phyloP scores from a whole-genome alignment of 2,329 filamentous ascomycete genomes.

The Venturia carpophila region DNA sequence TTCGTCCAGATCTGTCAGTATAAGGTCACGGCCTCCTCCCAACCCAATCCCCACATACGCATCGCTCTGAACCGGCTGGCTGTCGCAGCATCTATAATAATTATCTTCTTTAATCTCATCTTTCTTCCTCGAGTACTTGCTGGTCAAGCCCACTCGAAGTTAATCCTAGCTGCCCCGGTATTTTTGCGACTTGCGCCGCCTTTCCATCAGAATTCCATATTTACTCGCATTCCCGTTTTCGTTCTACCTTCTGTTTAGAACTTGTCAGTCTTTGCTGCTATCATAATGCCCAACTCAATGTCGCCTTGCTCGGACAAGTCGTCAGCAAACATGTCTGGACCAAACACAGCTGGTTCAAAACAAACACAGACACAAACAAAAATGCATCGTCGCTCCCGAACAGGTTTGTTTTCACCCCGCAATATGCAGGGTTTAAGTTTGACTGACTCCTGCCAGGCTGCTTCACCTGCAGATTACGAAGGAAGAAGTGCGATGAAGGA shows the following conservation, averaged over 20 bases:
- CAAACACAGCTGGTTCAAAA: conserved; percentile 45
- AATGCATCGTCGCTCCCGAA: conserved; percentile 89
- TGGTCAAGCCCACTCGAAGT: conserved; percentile 18
- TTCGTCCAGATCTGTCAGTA: conserved; percentile 13
- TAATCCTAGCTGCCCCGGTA: conserved; percentile 18
- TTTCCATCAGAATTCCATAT: conserved; percentile 7
- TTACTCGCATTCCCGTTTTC: conserved; percentile 11
- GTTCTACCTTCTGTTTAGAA: neutral
- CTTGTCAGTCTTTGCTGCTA: conserved; percentile 8
- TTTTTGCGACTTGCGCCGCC: conserved; percentile 16
- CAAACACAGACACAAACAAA: conserved; percentile 59
- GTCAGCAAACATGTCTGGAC: conserved; percentile 40
- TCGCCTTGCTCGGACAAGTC: conserved; percentile 29
- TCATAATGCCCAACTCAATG: conserved; percentile 16
- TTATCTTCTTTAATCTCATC: conserved; percentile 17
- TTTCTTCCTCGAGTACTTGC: conserved; percentile 14
- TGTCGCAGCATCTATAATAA: conserved; percentile 19
- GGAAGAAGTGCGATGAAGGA: conserved; percentile 64
- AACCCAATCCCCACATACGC: neutral
- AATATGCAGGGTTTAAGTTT: conserved; percentile 17
- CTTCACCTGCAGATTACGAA: conserved; percentile 58
- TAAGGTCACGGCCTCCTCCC: conserved; percentile 14
- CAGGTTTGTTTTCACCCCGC: conserved; percentile 57
- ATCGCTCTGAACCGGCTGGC: conserved; percentile 19
- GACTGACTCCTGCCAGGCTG: conserved; percentile 45